These are phyloP conservation scores for Coniochaeta hoffmannii DNA, from an alignment of 2,329 filamentous ascomycete genomes.

Conservation along the genomic window DNA sequence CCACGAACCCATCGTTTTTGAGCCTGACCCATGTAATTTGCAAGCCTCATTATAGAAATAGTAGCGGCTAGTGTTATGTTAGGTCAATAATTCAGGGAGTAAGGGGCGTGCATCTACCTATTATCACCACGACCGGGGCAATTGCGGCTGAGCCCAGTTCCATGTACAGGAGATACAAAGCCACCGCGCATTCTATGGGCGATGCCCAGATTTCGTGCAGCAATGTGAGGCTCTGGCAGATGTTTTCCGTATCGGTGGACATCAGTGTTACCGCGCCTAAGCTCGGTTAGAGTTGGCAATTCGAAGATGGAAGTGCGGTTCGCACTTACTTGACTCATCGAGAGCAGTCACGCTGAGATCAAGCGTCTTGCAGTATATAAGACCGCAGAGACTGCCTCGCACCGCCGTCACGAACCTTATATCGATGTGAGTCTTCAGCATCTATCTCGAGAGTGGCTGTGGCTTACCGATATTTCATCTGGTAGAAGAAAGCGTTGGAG, in stretches of 20 bases:
- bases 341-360: conserved; percentile 15
- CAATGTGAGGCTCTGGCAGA: conserved; percentile 1
- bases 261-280: conserved; percentile 19
- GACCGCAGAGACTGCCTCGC: conserved; percentile 16
- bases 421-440: not conserved
- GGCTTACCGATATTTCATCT: conserved; percentile 6
- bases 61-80: conserved; percentile 7
- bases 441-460: not conserved
- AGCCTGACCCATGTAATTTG: conserved; percentile 15
- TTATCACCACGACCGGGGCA: conserved; percentile 9
- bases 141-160: conserved; percentile 4
- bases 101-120: conserved; percentile 3
- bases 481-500: conserved; percentile 6
- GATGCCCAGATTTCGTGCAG: conserved; percentile 7
- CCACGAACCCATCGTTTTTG: conserved; percentile 21
- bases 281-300: not conserved
- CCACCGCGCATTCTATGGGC: conserved; percentile 5
- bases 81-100: not conserved
- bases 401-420: conserved; percentile 4
- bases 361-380: conserved; percentile 20
- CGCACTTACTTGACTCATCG: conserved; percentile 10
- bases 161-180: conserved; percentile 5
- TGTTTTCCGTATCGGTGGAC: conserved; percentile 13
- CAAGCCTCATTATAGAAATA: conserved; percentile 11
- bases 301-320: not conserved